phyloP scores from a whole-genome alignment of 352 stramenopile species.

The Elongisporangium anandrum region DNA sequence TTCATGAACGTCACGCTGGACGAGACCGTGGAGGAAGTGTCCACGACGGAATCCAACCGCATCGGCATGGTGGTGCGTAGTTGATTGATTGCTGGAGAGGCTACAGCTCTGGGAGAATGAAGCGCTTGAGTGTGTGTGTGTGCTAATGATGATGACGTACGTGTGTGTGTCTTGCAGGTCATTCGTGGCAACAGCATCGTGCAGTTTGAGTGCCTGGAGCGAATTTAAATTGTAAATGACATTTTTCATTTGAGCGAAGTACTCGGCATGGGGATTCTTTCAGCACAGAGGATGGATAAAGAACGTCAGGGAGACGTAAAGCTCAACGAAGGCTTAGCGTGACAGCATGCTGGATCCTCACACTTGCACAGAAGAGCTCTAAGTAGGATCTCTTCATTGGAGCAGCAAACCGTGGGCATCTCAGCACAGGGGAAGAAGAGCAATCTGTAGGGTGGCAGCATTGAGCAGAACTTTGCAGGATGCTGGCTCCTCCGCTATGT shows the following conservation, averaged over 20 bases:
- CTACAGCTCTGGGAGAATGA: no score
- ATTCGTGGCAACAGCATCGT: conserved; percentile 90
- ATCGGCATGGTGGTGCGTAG: conserved; percentile 91
- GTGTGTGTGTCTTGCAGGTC: conserved; percentile 31
- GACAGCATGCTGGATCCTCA: neutral
- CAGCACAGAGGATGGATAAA: neutral
- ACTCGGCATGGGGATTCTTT: neutral
- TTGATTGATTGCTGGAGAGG: no score
- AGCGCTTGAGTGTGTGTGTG: no score
- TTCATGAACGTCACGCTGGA: conserved; percentile 98
- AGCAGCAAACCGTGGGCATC: no score
- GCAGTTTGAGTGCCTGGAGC: conserved; percentile 87
- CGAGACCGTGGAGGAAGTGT: conserved; percentile 89
- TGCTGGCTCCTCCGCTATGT: no score
- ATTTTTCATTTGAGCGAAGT: neutral
- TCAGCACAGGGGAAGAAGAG: no score
- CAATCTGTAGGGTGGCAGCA: no score
- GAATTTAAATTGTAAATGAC: conserved; percentile 34
- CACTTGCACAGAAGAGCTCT: no score
- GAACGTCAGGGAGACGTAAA: neutral
- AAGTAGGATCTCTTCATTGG: no score
- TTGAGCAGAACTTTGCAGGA: no score
- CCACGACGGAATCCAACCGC: conserved; percentile 76
- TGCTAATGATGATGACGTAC: neutral
- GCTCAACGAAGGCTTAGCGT: conserved; percentile 1